Base-by-base conservation (phyloP, 192 early-diverging fungal species). In the Allomyces javanicus region DNA sequence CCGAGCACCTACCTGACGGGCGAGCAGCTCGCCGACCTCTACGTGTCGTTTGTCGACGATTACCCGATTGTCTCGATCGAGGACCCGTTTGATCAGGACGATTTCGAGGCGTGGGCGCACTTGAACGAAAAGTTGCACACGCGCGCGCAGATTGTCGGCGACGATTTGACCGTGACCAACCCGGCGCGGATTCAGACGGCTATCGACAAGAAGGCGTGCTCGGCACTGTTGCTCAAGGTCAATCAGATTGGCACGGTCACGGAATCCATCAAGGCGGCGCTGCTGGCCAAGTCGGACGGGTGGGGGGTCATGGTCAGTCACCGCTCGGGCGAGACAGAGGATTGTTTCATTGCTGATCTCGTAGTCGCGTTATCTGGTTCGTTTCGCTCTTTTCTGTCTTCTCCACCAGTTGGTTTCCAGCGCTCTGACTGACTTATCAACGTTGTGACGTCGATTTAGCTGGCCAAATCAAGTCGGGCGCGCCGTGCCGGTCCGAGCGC, bases 221-320 rank as follows among this genome's bases (percentile, higher is more conserved):
- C 92, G 70, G 91, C 85, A 17, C 84, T 98, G 61, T 79, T 98
- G 71, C 84, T 98, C 74, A 98, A 96, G 84, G 91, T 98, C 70
- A 98, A 98, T 86, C 95, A 96, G 78, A 98, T 98, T 77, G 95
- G 95, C 64, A 91, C 91, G 65, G 83, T 98, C 33, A 93, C 89
- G 72, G 95, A 98, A 81, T 89, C 87, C 62, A 98, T 98, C 78
- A 80, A 86, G 95, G 96, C 50, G 17, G 12, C 50, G 50, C 50
- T 58, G 0, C 17, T n/a, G 2, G 50, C 50, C 50, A 89, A 91
- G 69, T 68, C 73, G 62, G 90, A 86, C 68, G 95, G 95, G 66
- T 98, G 95, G 95, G 95, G 95, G 72, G 93, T 96, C 77, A 98
- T 96, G 94, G 92, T 94, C 68, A 95, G 93, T 70, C 95, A 98